These are phyloP conservation scores for Scenedesmus sp. DNA, from an alignment of 163 green algal species.

Conservation along the genomic window DNA sequence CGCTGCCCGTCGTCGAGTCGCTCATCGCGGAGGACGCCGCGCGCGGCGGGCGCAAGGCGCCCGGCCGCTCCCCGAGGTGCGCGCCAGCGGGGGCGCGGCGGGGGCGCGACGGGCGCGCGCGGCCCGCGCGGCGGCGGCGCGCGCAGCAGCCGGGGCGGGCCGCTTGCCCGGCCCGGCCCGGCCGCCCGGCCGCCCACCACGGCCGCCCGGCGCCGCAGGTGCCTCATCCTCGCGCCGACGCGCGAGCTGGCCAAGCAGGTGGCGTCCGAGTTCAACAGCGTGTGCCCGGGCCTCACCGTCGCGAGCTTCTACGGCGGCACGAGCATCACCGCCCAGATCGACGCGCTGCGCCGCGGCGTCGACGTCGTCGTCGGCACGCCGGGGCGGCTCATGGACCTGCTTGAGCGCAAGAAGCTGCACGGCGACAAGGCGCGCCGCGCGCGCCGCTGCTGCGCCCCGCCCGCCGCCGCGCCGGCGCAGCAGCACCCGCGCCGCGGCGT, in stretches of 20 bases:
- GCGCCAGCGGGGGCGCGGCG: neutral
- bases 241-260: conserved; percentile 98
- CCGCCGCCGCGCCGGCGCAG: too few relatives aligned
- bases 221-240: conserved; percentile 94
- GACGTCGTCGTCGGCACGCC: conserved; percentile 98
- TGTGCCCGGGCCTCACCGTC: conserved; percentile 64
- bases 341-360: conserved; percentile 76
- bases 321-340: conserved; percentile 61
- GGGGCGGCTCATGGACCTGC: conserved; percentile 96
- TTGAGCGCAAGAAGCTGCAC: conserved; percentile 81
- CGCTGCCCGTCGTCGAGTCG: conserved; percentile 95
- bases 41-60: neutral
- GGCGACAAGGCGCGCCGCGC: conserved; percentile 66
- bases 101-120: too few relatives aligned
- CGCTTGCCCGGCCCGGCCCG: too few relatives aligned
- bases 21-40: conserved; percentile 65
- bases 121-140: conserved; percentile 12
- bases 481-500: too few relatives aligned
- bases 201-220: conserved; percentile 68
- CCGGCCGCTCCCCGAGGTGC: conserved; percentile 31
- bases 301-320: conserved; percentile 82
- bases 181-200: conserved; percentile 29
- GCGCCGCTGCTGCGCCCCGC: too few relatives aligned
- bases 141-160: too few relatives aligned
- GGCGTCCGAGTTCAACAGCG: conserved; percentile 87